A percentile compares a stretch with the other conserved stretches of the same genome.
Evolutionary conservation across 2,329 filamentous ascomycete species (phyloP).

Genomic region (Aurifilum marmelostoma): DNA sequence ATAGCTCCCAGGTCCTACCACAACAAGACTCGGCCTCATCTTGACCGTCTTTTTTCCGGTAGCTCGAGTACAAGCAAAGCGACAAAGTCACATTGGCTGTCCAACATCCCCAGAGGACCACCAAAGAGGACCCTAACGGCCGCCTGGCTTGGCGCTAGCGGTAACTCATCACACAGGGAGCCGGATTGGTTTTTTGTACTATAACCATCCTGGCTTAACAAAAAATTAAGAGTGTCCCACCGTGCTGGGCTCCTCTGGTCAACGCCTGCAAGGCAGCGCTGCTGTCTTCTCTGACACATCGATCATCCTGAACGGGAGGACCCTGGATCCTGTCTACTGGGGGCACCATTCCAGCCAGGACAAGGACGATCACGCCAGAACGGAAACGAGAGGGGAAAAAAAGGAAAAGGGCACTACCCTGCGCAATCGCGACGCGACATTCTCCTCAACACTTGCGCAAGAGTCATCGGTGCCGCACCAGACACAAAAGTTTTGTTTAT

Average conservation of each 20-base stretch:
- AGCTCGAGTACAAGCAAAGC: background rate
- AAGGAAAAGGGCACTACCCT: constrained; percentile 18
- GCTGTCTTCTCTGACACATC: background rate
- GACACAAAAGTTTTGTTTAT: constrained; percentile 11
- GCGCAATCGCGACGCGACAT: constrained; percentile 30
- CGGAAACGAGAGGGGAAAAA: background rate
- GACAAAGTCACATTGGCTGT: background rate
- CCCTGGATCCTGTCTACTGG: constrained; percentile 1
- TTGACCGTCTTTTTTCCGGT: constrained; percentile 14
- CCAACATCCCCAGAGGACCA: background rate
- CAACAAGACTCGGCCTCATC: constrained; percentile 17
- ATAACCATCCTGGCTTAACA: constrained; percentile 7
- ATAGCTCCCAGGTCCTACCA: constrained; percentile 6
- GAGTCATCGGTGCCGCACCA: constrained; percentile 19
- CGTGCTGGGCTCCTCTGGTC: background rate
- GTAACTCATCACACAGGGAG: constrained; percentile 22
- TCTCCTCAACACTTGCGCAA: constrained; percentile 23
- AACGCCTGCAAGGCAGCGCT: constrained; percentile 1
- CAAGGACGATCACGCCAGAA: constrained; percentile 13
- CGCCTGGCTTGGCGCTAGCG: constrained; percentile 24
- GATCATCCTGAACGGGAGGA: background rate
- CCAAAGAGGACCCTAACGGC: constrained; percentile 15
- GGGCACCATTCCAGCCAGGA: background rate
- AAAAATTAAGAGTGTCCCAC: background rate
- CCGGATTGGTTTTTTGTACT: constrained; percentile 18